Base-by-base conservation (phyloP, 2,329 filamentous ascomycete genomes). In the Pestalotiopsis sp. region DNA sequence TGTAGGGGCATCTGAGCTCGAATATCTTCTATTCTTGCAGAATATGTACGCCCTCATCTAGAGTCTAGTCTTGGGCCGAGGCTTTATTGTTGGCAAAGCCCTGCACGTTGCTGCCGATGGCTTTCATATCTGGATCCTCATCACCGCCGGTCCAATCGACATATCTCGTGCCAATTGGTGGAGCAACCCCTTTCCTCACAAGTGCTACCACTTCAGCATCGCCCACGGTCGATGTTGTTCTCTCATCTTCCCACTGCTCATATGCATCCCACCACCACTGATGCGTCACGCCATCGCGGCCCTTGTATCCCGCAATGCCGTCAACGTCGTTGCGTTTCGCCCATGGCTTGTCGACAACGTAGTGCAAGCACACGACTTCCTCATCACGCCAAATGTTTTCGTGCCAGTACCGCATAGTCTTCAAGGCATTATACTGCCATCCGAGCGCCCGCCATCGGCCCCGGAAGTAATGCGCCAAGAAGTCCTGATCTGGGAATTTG, bases 281-380 rank as follows among this genome's bases (percentile, higher is more conserved):
- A 76, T 88, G 85, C 59, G 84, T 86, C 59, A 79, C 81, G 0
- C 85, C 84, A 72, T 89, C 86, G 57, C 82, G 77, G 1, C 84
- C 85, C 31, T 82, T 77, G 72, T 86, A 85, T 2, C 85, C 85
- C 0, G 83, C 85, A 20, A 76, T 73, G 2, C 83, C 83, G 69
- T 84, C 80, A 23, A 74, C 72, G 20, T 75, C 75, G 3, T 84
- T 77, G 20, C 81, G 78, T 65, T 77, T 79, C 49, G 82, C 80
- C 86, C 86, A 88, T 14, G 86, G 86, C 76, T 88, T 88, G 71
- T 87, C 85, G 6, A 87, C 84, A 67, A 88, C 86, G 67, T 87
- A 88, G 72, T 87, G 86, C 64, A 87, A 68, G 7, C 82, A 82
- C 0, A 81, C 77, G 4, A 87, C 82, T 36, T 83, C 79, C 2